Evolutionary conservation across 306 rosid genomes (phyloP).

Genomic region (Astragalus glycyphyllos): DNA sequence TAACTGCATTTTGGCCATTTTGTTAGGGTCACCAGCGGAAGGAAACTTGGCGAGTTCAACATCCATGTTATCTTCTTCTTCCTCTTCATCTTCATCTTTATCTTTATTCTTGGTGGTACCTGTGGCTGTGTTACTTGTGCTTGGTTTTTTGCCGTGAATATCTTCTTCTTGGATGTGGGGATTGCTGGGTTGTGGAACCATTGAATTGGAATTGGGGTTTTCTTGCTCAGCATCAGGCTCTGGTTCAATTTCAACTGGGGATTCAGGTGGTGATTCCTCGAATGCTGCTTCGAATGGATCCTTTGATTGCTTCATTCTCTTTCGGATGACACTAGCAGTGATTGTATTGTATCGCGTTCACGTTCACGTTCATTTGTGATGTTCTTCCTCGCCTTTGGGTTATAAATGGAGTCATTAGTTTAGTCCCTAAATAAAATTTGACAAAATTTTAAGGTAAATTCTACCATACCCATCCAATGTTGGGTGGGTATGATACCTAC

Average conservation of each 20-base stretch:
- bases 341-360: background rate
- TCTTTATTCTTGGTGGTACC: slow-evolving; percentile 55
- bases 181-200: background rate
- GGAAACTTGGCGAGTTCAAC: slow-evolving; percentile 84
- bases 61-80: slow-evolving; percentile 88
- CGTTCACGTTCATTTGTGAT: too few relatives aligned
- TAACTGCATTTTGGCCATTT: slow-evolving; percentile 92
- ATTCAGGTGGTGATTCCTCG: slow-evolving; percentile 79
- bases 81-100: slow-evolving; percentile 77
- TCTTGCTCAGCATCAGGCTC: slow-evolving; percentile 24
- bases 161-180: slow-evolving; percentile 39
- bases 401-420: too few relatives aligned
- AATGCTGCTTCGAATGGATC: slow-evolving; percentile 99
- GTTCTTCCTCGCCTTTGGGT: too few relatives aligned
- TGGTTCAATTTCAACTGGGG: slow-evolving; percentile 46
- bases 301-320: slow-evolving; percentile 77
- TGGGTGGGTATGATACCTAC: too few relatives aligned
- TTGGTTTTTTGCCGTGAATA: slow-evolving; percentile 6
- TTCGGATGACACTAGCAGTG: background rate
- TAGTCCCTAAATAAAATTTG: too few relatives aligned
- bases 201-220: slow-evolving; percentile 43
- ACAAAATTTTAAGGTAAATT: too few relatives aligned
- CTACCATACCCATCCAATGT: too few relatives aligned
- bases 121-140: background rate
- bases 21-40: slow-evolving; percentile 68